Evolutionary conservation across 2,329 filamentous ascomycete species (phyloP), one percentile per base, ranked within the genome.

Genomic region (Helotiales sp.): DNA sequence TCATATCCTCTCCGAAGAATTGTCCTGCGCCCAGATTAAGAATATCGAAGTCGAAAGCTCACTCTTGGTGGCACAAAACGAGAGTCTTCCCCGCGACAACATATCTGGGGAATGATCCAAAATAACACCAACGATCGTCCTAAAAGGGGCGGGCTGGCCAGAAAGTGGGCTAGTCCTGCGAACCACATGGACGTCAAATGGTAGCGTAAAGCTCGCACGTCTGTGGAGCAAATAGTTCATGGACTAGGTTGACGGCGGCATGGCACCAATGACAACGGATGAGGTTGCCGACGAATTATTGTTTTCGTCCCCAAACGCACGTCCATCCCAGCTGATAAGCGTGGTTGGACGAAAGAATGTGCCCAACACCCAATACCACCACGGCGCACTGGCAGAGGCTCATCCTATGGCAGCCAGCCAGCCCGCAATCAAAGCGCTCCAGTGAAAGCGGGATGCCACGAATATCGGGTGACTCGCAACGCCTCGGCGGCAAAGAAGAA

Each of bases 301-400:
- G 57, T 45, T 60, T 60, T 45, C 57, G 24, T 30, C 40, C 37
- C 34, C 30, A 60, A 60, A 47, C n/a, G 34, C 57, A 60, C 57
- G 40, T 30, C 34, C 37, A n/a, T 30, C 7, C 13, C 37, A 30
- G 57, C 57, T 37, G 57, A 30, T 47, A 47, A 47, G 37, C 40
- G 37, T 60, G 57, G 57, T 60, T 60, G 57, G 57, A 45, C n/a
- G 24, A 10, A 60, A 45, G 30, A n/a, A 47, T 30, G 24, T 45
- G 37, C 24, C 34, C 20, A 7, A 6, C 22, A 60, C 15, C 57
- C 57, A 60, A 60, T 60, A 7, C 57, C 24, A 47, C 17, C 40
- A 47, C 37, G 45, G 57, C 26, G 57, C 57, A 30, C 34, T 60
- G 57, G 57, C 20, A 28, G 22, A 47, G 37, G 26, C 32, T 40